Base-by-base conservation (phyloP, 352 stramenopile species). In the Globisporangium mamillatum region DNA sequence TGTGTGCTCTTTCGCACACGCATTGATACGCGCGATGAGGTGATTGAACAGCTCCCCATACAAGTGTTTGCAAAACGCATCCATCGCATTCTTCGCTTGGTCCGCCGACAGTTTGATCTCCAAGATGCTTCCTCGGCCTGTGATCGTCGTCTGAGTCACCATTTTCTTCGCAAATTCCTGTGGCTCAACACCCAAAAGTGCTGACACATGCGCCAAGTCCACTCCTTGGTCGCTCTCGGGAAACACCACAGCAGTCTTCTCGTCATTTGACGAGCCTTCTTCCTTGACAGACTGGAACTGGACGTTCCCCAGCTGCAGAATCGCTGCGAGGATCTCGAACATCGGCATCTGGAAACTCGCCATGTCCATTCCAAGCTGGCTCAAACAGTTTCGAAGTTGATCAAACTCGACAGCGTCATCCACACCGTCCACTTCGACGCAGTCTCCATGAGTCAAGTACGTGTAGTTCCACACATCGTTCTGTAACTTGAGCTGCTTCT, bases 31-130 rank as follows among this genome's bases (percentile, higher is more conserved):
- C n/a, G 53, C 46, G 53, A 95, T 91, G 18, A 95, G 64, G 46
- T 93, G 83, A 60, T 93, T 73, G 62, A 95, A 95, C 0, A 94
- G 52, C 63, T 93, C 84, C 12, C 88, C 88, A 61, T 94, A 95
- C 0, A 95, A 65, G 56, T 91, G 90, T 66, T 95, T 95, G 71
- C 86, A 94, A 61, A 95, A 93, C 10, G 88, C 88, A 34, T 95
- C 82, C 78, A 92, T 88, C 1, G 88, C 84, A 46, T 90, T 90
- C 54, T 93, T 91, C 2, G 88, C 85, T 60, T 95, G 88, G 1
- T 89, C 81, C 1, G 82, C 72, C n/a, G 75, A 78, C 16, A 94
- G 66, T 36, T 92, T 82, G 56, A 92, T 87, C 70, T 92, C 84
- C 10, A 94, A 63, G 46, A 94, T 86, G 34, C 81, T 92, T 8